Evolutionary conservation across 2,329 filamentous ascomycete species (phyloP), one percentile per base, ranked within the genome.

Genomic region (Cladophialophora yegresii): DNA sequence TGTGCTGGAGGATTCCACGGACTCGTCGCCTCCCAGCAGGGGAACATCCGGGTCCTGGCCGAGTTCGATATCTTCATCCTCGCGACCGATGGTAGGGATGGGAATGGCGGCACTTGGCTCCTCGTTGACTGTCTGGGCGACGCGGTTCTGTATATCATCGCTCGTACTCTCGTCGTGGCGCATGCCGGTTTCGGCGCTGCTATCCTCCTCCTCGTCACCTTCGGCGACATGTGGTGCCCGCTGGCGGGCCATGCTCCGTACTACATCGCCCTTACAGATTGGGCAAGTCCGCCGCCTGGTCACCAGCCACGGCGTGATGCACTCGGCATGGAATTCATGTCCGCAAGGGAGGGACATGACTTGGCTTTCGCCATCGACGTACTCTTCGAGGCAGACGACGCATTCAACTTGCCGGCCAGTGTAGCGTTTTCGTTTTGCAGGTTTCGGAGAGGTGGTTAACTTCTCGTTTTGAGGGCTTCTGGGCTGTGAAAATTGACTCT

Each of bases 291-390:
- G 89, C 68, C 95, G 89, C 55, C 93, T 88, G 16, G 93, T 98
- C 0, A 93, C 97, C 58, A 99, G 82, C 95, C 95, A 99, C 1
- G 95, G 95, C 4, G 95, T 98, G 74, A 99, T 98, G 92, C 95
- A 99, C 75, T 96, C 92, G 30, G 84, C 93, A 77, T 99, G 95
- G 77, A 98, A 99, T 74, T 99, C 95, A 76, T 99, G 95, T 40
- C 95, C 95, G 77, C 95, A 99, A 8, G 95, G 95, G 64, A 99
- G 80, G 74, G 92, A 96, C 95, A 99, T 99, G 45, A 99, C 93
- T 73, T 87, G 87, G 75, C 92, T 96, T 72, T 97, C 88, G 45
- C 95, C 95, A 76, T 97, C 93, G 23, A 96, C 83, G 73, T 98
- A 99, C 75, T 99, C 95, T 74, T 99, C 95, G 36, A 99, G 80